Evolutionary conservation across 805 yeast genomes (phyloP).

Genomic region (Metschnikowia koreensis): DNA sequence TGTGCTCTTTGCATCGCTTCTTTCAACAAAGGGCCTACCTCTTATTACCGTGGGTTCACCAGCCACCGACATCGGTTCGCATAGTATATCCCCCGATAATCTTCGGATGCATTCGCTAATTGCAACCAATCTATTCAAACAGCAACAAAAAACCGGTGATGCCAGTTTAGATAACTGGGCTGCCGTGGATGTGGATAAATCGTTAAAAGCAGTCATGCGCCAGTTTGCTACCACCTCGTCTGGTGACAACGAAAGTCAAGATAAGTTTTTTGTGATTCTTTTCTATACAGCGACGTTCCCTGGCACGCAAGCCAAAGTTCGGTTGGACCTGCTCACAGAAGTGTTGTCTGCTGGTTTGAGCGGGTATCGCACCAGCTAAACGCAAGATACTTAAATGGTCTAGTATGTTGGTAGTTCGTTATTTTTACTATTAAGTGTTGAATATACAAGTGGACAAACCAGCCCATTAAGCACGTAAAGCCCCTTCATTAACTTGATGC

Average conservation of each 20-base stretch:
- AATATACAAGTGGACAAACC: neutral
- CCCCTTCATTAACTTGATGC: neutral
- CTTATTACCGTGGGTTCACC: slow-evolving; percentile 35
- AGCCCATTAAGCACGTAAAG: neutral
- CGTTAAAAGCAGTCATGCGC: slow-evolving; percentile 28
- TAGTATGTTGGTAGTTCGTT: neutral
- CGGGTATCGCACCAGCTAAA: slow-evolving; percentile 25
- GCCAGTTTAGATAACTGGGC: slow-evolving; percentile 26
- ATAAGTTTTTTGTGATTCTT: slow-evolving; percentile 14
- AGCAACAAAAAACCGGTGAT: slow-evolving; percentile 16
- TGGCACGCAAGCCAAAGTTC: slow-evolving; percentile 35
- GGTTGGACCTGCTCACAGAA: slow-evolving; percentile 30
- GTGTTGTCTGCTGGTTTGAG: slow-evolving; percentile 33
- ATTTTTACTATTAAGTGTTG: neutral
- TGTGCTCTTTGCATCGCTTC: slow-evolving; percentile 31
- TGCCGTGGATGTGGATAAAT: slow-evolving; percentile 28
- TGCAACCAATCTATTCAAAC: slow-evolving; percentile 29
- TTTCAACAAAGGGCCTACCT: slow-evolving; percentile 39
- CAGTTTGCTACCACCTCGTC: slow-evolving; percentile 16
- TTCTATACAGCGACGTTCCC: slow-evolving; percentile 30
- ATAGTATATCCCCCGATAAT: slow-evolving; percentile 24
- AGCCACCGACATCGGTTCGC: slow-evolving; percentile 9
- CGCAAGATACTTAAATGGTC: too few species aligned
- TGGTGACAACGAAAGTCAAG: slow-evolving; percentile 10
- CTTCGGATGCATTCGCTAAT: slow-evolving; percentile 35